Evolutionary conservation across 495 filamentous ascomycete genomes (phyloP).

Genomic region (Penicillium samsonianum): DNA sequence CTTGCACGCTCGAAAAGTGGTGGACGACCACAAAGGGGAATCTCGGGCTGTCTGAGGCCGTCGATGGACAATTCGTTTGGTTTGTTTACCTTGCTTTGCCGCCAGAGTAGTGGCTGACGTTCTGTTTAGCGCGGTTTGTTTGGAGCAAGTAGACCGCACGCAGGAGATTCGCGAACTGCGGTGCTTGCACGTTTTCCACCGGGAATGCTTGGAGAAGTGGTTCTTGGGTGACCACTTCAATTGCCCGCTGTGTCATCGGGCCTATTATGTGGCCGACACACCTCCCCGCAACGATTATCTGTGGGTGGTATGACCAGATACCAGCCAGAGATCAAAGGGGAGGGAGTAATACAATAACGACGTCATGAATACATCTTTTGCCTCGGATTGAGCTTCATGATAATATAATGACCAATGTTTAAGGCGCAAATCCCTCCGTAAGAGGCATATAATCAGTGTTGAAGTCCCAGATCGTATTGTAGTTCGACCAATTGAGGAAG

Average conservation of each 20-base stretch:
- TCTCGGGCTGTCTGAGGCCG: slow-evolving; percentile 37
- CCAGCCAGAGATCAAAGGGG: neutral
- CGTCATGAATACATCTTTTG: slow-evolving; percentile 6
- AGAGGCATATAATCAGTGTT: slow-evolving; percentile 34
- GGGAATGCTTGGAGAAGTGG: slow-evolving; percentile 50
- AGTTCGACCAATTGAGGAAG: slow-evolving; percentile 45
- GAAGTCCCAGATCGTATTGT: slow-evolving; percentile 38
- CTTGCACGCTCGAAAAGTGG: slow-evolving; percentile 47
- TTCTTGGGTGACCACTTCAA: slow-evolving; percentile 47
- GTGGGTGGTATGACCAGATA: slow-evolving; percentile 43
- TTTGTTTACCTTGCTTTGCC: slow-evolving; percentile 19
- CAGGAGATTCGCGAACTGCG: slow-evolving; percentile 47
- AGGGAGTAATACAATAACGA: neutral
- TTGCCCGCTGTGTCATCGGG: slow-evolving; percentile 46
- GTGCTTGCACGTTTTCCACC: slow-evolving; percentile 50
- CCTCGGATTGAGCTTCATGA: neutral
- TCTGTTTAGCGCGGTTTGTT: slow-evolving; percentile 40
- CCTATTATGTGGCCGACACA: slow-evolving; percentile 40
- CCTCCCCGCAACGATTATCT: slow-evolving; percentile 41
- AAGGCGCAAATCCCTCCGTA: slow-evolving; percentile 27
- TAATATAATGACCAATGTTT: slow-evolving; percentile 7
- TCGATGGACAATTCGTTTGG: slow-evolving; percentile 48
- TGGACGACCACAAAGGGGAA: slow-evolving; percentile 41
- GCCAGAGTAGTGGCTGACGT: neutral
- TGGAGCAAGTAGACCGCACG: slow-evolving; percentile 42